phyloP scores from a whole-genome alignment of 2,329 filamentous ascomycete genomes.

The Colletotrichum nymphaeae region DNA sequence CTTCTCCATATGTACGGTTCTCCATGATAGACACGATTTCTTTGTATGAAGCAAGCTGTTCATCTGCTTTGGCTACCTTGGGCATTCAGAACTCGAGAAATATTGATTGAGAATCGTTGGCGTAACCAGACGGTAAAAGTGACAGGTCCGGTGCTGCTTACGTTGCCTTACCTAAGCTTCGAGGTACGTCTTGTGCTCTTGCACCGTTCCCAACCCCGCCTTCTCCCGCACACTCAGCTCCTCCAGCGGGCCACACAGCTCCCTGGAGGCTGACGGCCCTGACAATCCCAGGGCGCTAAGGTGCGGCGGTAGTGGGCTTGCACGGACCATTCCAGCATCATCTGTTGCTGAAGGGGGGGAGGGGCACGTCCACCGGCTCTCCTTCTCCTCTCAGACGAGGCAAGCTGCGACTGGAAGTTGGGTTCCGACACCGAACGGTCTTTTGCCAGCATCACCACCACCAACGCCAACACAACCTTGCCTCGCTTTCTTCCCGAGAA shows the following conservation, averaged over 20 bases:
- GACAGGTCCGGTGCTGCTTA: not conserved
- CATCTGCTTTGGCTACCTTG: not conserved
- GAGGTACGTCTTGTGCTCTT: not conserved
- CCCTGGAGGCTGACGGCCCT: constrained; percentile 19
- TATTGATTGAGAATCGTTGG: not conserved
- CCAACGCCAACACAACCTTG: not conserved
- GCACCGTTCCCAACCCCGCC: not conserved
- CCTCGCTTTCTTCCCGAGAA: not conserved
- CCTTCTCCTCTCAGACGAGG: not conserved
- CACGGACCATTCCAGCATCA: constrained; percentile 34
- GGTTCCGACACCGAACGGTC: not conserved
- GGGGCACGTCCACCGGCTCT: constrained; percentile 24
- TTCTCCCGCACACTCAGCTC: not conserved
- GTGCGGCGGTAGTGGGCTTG: constrained; percentile 2
- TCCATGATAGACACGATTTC: not conserved
- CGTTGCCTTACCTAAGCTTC: not conserved
- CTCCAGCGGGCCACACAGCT: not conserved
- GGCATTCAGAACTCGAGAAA: not conserved
- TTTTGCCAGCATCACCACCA: not conserved
- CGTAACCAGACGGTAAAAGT: not conserved
- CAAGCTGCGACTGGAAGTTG: not conserved
- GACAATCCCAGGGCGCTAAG: constrained; percentile 23
- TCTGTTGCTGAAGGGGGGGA: constrained; percentile 6
- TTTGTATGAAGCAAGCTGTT: not conserved
- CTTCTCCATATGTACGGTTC: not conserved